Evolutionary conservation across 768 basidiomycete species (phyloP).

Genomic region (Mycena chlorophos): DNA sequence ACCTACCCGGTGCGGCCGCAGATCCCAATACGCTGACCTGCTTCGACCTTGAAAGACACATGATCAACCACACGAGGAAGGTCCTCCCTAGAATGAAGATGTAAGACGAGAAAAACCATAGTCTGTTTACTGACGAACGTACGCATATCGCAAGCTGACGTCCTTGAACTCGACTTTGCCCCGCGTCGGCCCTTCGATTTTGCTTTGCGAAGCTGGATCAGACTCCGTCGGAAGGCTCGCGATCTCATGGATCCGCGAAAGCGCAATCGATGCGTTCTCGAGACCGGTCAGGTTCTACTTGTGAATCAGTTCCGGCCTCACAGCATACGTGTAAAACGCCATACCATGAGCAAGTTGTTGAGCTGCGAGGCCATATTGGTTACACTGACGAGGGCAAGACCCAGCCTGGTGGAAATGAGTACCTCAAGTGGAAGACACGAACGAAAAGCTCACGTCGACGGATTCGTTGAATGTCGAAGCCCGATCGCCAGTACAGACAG

Average conservation of each 20-base stretch:
- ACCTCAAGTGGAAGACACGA: not conserved
- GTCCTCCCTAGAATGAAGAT: not conserved
- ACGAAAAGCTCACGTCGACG: not conserved
- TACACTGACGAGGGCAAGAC: constrained; percentile 5
- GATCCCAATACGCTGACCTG: constrained; percentile 11
- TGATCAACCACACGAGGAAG: constrained; percentile 3
- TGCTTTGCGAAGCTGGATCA: not conserved
- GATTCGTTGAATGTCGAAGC: constrained; percentile 1
- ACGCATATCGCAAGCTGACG: constrained; percentile 15
- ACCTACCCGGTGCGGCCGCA: constrained; percentile 7
- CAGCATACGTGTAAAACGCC: not conserved
- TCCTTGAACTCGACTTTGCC: constrained; percentile 9
- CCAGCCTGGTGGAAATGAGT: constrained; percentile 3
- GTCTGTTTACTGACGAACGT: not conserved
- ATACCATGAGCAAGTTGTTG: not conserved
- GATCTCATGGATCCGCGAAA: constrained; percentile 20
- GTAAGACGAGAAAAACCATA: not conserved
- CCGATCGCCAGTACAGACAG: constrained; percentile 5
- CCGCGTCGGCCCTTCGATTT: not conserved
- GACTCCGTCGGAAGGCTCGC: constrained; percentile 13
- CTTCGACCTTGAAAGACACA: constrained; percentile 7
- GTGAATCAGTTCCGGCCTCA: not conserved
- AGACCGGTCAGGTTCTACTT: constrained; percentile 7
- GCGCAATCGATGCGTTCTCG: constrained; percentile 13
- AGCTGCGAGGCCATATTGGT: constrained; percentile 10